These are phyloP conservation scores for Leccinum subgranulosum DNA, from an alignment of 768 basidiomycete genomes.

Conservation along the genomic window DNA sequence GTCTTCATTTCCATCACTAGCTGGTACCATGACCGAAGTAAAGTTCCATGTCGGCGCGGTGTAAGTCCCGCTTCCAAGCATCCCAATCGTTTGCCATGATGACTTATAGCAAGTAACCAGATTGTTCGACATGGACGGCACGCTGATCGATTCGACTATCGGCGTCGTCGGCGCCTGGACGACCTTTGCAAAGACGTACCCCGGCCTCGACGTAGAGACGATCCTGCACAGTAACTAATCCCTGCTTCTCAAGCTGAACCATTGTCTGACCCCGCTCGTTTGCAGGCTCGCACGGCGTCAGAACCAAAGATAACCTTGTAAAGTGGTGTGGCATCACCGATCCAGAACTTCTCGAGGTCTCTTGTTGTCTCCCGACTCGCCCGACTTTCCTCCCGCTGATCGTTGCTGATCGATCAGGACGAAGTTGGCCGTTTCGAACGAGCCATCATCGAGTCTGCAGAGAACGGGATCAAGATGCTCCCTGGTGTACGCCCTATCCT, in stretches of 20 bases:
- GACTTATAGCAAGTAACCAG: conserved; percentile 30
- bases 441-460: conserved; percentile 66
- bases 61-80: conserved; percentile 24
- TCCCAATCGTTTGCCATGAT: not conserved
- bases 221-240: conserved; percentile 58
- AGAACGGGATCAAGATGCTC: conserved; percentile 60
- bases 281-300: conserved; percentile 75
- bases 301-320: conserved; percentile 78
- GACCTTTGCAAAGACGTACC: conserved; percentile 68
- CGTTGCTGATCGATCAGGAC: conserved; percentile 35
- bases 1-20: not conserved
- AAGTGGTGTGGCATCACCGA: conserved; percentile 69
- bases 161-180: conserved; percentile 85
- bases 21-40: conserved; percentile 29
- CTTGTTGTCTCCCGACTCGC: not conserved
- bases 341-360: conserved; percentile 66
- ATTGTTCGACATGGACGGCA: conserved; percentile 84
- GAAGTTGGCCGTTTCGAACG: conserved; percentile 79
- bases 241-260: not conserved
- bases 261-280: not conserved
- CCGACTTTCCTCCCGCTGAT: conserved; percentile 1
- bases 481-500: conserved; percentile 69
- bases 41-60: conserved; percentile 40
- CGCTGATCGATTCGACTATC: conserved; percentile 76
- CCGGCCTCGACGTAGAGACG: conserved; percentile 54